These are phyloP conservation scores for Begonia masoniana DNA, from an alignment of 306 rosid genomes.

Conservation along the genomic window DNA sequence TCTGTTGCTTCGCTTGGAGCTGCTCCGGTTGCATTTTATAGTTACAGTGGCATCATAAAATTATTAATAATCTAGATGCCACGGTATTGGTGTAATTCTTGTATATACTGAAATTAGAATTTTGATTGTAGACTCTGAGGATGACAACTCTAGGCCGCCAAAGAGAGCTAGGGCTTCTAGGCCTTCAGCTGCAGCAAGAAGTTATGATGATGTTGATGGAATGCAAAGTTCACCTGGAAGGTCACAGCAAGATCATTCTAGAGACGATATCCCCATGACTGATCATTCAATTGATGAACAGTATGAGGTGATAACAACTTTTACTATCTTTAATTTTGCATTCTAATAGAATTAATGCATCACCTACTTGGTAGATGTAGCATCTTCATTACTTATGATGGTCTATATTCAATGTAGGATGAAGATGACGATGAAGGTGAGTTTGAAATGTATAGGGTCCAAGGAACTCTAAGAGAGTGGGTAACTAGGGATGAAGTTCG, in stretches of 20 bases:
- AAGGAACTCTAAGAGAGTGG: conserved; percentile 93
- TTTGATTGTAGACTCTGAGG: conserved; percentile 69
- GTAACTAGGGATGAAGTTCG: conserved; percentile 97
- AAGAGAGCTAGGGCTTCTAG: conserved; percentile 75
- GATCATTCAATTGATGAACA: conserved; percentile 83
- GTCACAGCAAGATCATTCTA: conserved; percentile 55
- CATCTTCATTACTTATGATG: no score
- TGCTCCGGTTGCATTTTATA: no score
- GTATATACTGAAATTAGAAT: not conserved
- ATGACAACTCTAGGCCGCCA: conserved; percentile 71
- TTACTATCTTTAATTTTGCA: not conserved
- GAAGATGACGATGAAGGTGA: conserved; percentile 64
- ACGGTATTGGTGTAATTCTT: no score
- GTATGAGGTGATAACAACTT: conserved; percentile 35
- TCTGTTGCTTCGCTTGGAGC: no score
- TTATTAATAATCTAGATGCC: no score
- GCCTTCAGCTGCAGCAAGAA: conserved; percentile 33
- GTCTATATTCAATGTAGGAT: conserved; percentile 33
- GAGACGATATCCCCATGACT: conserved; percentile 77
- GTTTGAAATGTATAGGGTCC: conserved; percentile 83
- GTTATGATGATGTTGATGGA: conserved; percentile 64
- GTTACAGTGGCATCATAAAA: no score
- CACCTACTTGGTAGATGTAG: no score
- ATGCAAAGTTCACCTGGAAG: conserved; percentile 80
- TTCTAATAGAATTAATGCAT: not conserved